Percentiles rank a stretch among this genome's conserved stretches.
phyloP scores from a whole-genome alignment of 1,284 basidiomycete species.

The Leccinum fallax region DNA sequence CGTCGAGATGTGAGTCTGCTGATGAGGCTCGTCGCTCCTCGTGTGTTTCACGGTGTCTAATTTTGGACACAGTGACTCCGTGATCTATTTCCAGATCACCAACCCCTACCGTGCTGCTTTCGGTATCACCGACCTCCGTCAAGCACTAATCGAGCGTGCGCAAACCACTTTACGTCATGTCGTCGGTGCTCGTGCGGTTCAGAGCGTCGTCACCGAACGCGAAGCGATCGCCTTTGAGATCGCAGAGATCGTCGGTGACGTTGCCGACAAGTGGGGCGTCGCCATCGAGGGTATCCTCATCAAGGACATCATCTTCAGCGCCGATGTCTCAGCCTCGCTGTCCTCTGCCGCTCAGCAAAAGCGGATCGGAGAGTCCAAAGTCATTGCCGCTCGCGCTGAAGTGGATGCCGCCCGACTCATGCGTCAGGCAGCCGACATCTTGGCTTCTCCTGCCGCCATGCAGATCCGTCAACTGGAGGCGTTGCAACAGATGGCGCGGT shows the following conservation, averaged over 20 bases:
- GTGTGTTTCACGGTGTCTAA: slow-evolving; percentile 16
- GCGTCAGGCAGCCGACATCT: slow-evolving; percentile 91
- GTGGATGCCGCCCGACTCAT: slow-evolving; percentile 94
- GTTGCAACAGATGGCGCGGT: slow-evolving; percentile 72
- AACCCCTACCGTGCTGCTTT: slow-evolving; percentile 91
- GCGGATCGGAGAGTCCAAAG: slow-evolving; percentile 93
- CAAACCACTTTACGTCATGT: slow-evolving; percentile 96
- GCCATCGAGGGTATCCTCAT: slow-evolving; percentile 93
- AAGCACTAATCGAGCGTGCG: slow-evolving; percentile 89
- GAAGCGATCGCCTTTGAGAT: slow-evolving; percentile 97
- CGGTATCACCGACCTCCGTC: slow-evolving; percentile 86
- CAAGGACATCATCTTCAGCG: slow-evolving; percentile 91
- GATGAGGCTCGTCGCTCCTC: not conserved
- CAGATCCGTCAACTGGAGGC: slow-evolving; percentile 96
- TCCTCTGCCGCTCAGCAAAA: slow-evolving; percentile 95
- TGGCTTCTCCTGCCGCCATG: slow-evolving; percentile 94
- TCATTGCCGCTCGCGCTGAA: slow-evolving; percentile 95
- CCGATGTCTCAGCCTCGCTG: slow-evolving; percentile 89
- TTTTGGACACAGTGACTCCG: slow-evolving; percentile 69
- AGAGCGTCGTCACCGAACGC: slow-evolving; percentile 88
- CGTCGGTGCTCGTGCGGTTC: slow-evolving; percentile 86
- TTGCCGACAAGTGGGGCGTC: slow-evolving; percentile 93
- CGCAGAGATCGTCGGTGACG: slow-evolving; percentile 88
- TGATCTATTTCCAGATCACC: slow-evolving; percentile 89
- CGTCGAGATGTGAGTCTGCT: slow-evolving; percentile 67